Evolutionary conservation across 2,329 filamentous ascomycete genomes (phyloP).

Genomic region (Talaromyces sp.): DNA sequence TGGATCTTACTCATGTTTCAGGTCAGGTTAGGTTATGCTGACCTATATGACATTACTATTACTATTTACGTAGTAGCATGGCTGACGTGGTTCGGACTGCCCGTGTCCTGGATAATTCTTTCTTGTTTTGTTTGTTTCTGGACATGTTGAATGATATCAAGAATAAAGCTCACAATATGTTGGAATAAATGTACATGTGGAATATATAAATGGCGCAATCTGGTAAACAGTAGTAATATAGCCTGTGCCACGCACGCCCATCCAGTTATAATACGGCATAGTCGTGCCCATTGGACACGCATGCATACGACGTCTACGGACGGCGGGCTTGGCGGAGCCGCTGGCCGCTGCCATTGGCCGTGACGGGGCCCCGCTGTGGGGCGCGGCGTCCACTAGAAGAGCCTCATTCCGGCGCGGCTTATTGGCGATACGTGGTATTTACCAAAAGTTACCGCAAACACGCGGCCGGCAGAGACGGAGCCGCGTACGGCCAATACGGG

Average conservation of each 20-base stretch:
- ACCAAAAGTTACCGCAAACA: background rate
- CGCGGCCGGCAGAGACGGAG: background rate
- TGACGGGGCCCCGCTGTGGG: background rate
- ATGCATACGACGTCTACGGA: background rate
- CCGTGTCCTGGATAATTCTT: background rate
- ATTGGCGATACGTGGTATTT: background rate
- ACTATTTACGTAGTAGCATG: background rate
- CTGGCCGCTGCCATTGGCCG: background rate
- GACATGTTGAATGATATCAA: no score
- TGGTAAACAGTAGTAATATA: no score
- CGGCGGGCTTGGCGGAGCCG: background rate
- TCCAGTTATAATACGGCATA: background rate
- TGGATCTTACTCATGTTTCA: background rate
- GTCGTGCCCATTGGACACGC: background rate
- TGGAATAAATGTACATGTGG: no score
- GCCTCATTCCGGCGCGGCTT: background rate
- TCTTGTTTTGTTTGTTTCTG: no score
- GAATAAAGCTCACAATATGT: no score
- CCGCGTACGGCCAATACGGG: background rate
- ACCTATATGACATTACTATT: background rate
- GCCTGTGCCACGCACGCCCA: background rate
- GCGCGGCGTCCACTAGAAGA: background rate
- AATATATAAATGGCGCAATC: no score
- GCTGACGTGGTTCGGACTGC: background rate
- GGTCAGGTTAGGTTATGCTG: background rate